Base-by-base conservation (phyloP, 2,329 filamentous ascomycete species). In the Neofusicoccum laricinum region DNA sequence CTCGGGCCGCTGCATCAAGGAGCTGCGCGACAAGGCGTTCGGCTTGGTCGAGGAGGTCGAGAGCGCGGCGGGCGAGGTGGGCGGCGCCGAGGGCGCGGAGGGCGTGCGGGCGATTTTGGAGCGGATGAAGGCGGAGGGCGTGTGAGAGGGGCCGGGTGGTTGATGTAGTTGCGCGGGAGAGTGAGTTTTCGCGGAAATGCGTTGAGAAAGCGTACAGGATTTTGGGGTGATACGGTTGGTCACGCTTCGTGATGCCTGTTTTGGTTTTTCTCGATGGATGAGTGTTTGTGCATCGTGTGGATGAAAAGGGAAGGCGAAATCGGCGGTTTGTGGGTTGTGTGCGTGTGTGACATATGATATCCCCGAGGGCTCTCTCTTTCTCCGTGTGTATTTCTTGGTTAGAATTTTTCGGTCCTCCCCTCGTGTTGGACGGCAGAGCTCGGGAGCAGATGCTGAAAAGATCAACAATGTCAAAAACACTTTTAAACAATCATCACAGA, bases 1-100 rank as follows among this genome's bases (percentile, higher is more conserved):
- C 75, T 94, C 91, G 15, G 83, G 87, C 65, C 81, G 85, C 58
- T 90, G 82, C 41, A 76, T 84, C 64, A 66, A 73, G n/a, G 79
- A 80, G 46, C 63, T 84, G 68, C 75, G 75, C 50, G 74, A 71
- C 36, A 81, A 80, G 70, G 78, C 78, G 4, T 66, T 80, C 61
- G 74, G 71, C 48, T 72, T 81, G 58, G 76, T 84, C 2, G 73
- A 75, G 8, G 77, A 78, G 53, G 68, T 79, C 45, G 78, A 80
- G 67, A 64, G 62, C 8, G 66, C 70, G 32, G 71, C 73, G 0
- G 77, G 75, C 10, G 70, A 66, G 41, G 69, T 65, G 62, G 66
- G 59, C 10, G 70, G 70, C 4, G 69, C 69, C 45, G 76, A 75
- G 11, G 76, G 76, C 6, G 79, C 75, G 0, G 76, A 78, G 15